Evolutionary conservation across 768 basidiomycete species (phyloP), one percentile per base, ranked within the genome.

Genomic region (Exidia glandulosa): DNA sequence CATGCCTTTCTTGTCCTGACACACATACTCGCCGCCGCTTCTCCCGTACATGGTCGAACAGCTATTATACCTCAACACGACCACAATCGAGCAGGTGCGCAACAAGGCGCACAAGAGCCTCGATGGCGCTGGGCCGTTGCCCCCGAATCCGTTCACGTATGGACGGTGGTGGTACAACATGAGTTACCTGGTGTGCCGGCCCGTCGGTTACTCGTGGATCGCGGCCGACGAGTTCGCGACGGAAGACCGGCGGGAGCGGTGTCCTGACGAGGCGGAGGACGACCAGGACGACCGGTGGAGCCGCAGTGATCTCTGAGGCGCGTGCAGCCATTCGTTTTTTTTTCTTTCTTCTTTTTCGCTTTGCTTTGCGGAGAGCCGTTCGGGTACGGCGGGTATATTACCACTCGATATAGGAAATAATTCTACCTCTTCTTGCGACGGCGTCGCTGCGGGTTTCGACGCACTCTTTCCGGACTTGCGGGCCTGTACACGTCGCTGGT

Each of bases 11-110:
- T 19, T 19, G 41, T 45, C 19, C 41, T 23, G 41, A n/a, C n/a
- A n/a, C 30, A 33, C 56, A 32, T 41, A 41, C 32, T 50, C 62
- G 32, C 13, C 33, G 62, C 63, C 47, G 47, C 25, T 59, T 23
- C 29, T 16, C 12, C 14, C 25, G 12, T 9, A 32, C 14, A 13
- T 54, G 29, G 30, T 31, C 32, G 25, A 27, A 34, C 69, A 90
- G 87, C 78, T 97, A 55, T 73, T 95, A 58, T 69, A 93, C 32
- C 76, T 93, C 63, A 94, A 95, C 71, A 79, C 92, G 34, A 96
- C 94, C 9, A 97, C 94, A n/a, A 93, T 97, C 62, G 94, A 97
- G 75, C 68, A 92, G 87, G 92, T 95, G 65, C 84, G 94, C 61
- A 90, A 87, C 64, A 85, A 88, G 71, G 89, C 90, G 19, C 88